phyloP scores from a whole-genome alignment of 2,329 filamentous ascomycete species.

The Ophiostoma sp. region DNA sequence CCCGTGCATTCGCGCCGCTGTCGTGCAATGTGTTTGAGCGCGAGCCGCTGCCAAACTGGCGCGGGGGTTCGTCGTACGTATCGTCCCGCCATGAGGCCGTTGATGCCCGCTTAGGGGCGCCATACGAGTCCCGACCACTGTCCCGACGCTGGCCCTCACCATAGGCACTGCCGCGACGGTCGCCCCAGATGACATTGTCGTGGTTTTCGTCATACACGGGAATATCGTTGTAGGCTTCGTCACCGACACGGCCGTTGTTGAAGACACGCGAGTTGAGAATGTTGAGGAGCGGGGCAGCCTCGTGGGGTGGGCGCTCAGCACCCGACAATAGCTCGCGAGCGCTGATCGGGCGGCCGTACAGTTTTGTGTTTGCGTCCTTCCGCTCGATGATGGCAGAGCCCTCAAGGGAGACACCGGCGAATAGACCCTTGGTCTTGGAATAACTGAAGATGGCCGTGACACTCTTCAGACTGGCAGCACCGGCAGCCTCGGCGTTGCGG shows the following conservation, averaged over 20 bases:
- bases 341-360: conserved; percentile 79
- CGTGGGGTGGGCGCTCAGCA: conserved; percentile 68
- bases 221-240: conserved; percentile 85
- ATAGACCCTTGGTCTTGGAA: conserved; percentile 95
- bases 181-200: conserved; percentile 74
- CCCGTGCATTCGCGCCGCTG: conserved; percentile 37
- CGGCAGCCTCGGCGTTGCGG: conserved; percentile 91
- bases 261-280: conserved; percentile 84
- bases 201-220: conserved; percentile 81
- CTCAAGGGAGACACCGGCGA: conserved; percentile 91
- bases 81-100: conserved; percentile 65
- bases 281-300: conserved; percentile 76
- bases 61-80: conserved; percentile 56
- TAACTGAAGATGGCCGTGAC: conserved; percentile 94
- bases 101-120: conserved; percentile 8
- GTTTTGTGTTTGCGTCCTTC: conserved; percentile 92
- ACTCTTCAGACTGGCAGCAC: conserved; percentile 82
- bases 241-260: conserved; percentile 47
- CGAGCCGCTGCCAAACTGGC: conserved; percentile 37
- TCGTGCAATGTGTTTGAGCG: conserved; percentile 51
- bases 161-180: conserved; percentile 46
- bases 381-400: conserved; percentile 90
- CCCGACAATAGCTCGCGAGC: conserved; percentile 79
- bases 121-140: conserved; percentile 23
- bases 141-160: conserved; percentile 56